Conservation (phyloP, 1,284 basidiomycete genomes). For the Cystobasidium pallidum region DNA sequence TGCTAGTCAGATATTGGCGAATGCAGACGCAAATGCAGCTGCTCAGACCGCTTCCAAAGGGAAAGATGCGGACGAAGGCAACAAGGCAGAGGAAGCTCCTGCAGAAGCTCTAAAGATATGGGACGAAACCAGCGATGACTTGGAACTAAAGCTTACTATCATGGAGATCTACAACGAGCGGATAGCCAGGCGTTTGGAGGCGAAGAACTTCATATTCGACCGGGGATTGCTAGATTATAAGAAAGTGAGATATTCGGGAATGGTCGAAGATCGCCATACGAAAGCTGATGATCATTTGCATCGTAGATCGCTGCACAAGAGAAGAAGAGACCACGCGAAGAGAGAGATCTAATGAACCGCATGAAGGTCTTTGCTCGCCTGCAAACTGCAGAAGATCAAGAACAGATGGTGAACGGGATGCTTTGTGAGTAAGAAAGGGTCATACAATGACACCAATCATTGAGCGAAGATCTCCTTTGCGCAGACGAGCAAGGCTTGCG, state of each 20-base stretch:
- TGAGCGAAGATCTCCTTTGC: slow-evolving; percentile 6
- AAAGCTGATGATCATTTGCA: slow-evolving; percentile 1
- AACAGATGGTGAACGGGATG: slow-evolving; percentile 83
- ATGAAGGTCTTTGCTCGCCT: slow-evolving; percentile 89
- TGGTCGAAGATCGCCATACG: no score
- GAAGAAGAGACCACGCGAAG: slow-evolving; percentile 86
- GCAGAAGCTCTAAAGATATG: slow-evolving; percentile 59
- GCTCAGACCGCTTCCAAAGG: slow-evolving; percentile 57
- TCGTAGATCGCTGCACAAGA: slow-evolving; percentile 82
- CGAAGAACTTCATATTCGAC: slow-evolving; percentile 91
- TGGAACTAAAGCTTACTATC: slow-evolving; percentile 86
- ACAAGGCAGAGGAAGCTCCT: slow-evolving; percentile 59
- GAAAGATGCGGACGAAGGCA: slow-evolving; percentile 61
- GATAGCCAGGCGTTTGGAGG: slow-evolving; percentile 82
- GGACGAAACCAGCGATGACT: slow-evolving; percentile 78
- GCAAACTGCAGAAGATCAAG: slow-evolving; percentile 90
- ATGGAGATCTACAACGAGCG: slow-evolving; percentile 91
- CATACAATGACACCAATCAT: neutral
- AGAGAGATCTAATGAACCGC: slow-evolving; percentile 84
- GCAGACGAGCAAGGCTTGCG: slow-evolving; percentile 81
- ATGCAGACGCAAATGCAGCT: slow-evolving; percentile 26
- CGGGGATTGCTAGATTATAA: slow-evolving; percentile 90
- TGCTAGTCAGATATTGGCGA: slow-evolving; percentile 27
- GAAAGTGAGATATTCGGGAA: slow-evolving; percentile 64
- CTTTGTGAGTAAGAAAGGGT: slow-evolving; percentile 66